Percentiles rank a stretch among this genome's conserved stretches.
phyloP scores from a whole-genome alignment of 345 rosid genomes.

The Luvunga scandens region DNA sequence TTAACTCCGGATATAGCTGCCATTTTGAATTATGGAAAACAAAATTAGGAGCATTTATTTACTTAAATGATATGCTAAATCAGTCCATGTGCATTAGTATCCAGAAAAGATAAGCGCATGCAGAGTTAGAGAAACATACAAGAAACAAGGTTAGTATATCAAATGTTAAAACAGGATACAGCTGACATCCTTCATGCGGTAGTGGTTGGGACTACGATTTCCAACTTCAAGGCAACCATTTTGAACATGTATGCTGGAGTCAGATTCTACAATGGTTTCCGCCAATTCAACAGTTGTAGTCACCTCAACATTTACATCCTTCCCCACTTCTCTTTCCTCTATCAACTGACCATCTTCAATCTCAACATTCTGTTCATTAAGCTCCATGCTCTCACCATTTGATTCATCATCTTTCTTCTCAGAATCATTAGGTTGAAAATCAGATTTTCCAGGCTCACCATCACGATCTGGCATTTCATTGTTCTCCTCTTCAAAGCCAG shows the following conservation, averaged over 20 bases:
- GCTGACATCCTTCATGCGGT: conserved; percentile 35
- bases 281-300: conserved; percentile 35
- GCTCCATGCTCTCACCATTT: conserved; percentile 35
- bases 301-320: conserved; percentile 40
- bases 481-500: conserved; percentile 30
- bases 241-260: conserved; percentile 20
- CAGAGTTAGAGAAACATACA: conserved; percentile 4
- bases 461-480: conserved; percentile 29
- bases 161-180: conserved; percentile 55
- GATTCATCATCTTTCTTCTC: conserved; percentile 25
- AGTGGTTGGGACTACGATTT: conserved; percentile 27
- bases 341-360: conserved; percentile 32
- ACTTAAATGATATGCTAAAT: background rate
- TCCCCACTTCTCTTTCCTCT: conserved; percentile 32
- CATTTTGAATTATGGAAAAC: conserved; percentile 53
- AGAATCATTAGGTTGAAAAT: conserved; percentile 19
- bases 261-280: conserved; percentile 29
- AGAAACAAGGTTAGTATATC: conserved; percentile 3
- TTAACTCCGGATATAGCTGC: conserved; percentile 67
- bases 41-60: conserved; percentile 8
- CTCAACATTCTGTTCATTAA: conserved; percentile 33
- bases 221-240: conserved; percentile 29
- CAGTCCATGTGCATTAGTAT: background rate
- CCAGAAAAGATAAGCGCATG: background rate
- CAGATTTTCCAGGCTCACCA: conserved; percentile 33